A percentile compares a stretch with the other conserved stretches of the same genome.
Evolutionary conservation across 257 asterid genomes (phyloP).

Genomic region (Solanum chiquidenum): DNA sequence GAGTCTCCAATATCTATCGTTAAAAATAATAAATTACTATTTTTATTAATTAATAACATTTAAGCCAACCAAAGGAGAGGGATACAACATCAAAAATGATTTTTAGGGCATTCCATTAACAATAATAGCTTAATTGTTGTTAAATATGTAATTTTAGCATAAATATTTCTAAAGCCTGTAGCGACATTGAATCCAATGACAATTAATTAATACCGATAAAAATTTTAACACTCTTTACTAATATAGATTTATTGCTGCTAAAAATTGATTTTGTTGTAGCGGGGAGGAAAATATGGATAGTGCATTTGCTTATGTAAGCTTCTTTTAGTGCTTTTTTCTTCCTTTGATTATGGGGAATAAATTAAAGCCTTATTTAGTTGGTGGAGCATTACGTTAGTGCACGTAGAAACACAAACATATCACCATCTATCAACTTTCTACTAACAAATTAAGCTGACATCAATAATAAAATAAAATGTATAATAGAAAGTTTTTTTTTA

Average conservation of each 20-base stretch:
- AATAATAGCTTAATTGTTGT: too few species aligned
- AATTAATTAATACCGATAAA: too few species aligned
- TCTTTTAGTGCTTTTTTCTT: not conserved
- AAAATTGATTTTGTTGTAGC: too few species aligned
- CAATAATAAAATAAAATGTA: not conserved
- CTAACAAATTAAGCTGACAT: not conserved
- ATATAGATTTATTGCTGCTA: too few species aligned
- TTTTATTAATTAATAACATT: not conserved
- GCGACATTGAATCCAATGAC: rapidly evolving
- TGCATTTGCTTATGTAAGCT: not conserved
- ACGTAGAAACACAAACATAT: not conserved
- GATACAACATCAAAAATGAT: too few species aligned
- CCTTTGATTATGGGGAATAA: not conserved
- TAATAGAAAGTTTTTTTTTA: not conserved
- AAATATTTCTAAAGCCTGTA: too few species aligned
- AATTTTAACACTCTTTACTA: too few species aligned
- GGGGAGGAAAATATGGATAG: not conserved
- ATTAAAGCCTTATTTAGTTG: not conserved
- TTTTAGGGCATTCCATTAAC: too few species aligned
- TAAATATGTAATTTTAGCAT: too few species aligned
- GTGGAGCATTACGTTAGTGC: slow-evolving; percentile 5
- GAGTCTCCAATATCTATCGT: not conserved
- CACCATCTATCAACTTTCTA: not conserved
- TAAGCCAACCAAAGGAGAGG: not conserved
- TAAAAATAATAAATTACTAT: not conserved